A percentile compares a stretch with the other conserved stretches of the same genome.
Conservation (phyloP, 1,284 basidiomycete genomes). For the Amylostereum chailletii region DNA sequence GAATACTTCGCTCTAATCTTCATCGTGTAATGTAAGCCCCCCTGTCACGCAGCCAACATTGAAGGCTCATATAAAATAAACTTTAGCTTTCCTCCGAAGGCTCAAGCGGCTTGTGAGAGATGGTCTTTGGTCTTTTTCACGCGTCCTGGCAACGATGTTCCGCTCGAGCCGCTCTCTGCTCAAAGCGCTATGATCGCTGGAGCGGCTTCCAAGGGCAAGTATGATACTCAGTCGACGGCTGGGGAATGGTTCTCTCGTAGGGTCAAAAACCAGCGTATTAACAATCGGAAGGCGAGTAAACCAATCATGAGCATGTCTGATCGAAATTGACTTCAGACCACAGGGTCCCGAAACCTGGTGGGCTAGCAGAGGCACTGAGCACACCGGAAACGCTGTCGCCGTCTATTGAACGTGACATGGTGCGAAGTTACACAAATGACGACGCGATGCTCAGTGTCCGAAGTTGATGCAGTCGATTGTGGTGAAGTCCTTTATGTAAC, state of each 20-base stretch:
- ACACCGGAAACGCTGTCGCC: background rate
- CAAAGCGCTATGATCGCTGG: background rate
- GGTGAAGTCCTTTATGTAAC: background rate
- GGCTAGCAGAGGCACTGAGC: background rate
- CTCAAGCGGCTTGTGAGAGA: background rate
- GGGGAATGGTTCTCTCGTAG: background rate
- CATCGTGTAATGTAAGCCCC: slow-evolving; percentile 23
- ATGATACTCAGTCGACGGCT: background rate
- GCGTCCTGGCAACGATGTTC: background rate
- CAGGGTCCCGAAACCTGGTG: slow-evolving; percentile 1
- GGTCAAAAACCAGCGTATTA: background rate
- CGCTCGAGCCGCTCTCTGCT: background rate
- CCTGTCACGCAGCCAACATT: background rate
- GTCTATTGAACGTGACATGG: background rate
- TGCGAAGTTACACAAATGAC: background rate
- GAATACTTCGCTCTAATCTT: slow-evolving; percentile 27
- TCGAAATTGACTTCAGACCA: background rate
- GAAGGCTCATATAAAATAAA: background rate
- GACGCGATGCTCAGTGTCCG: background rate
- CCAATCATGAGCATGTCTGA: background rate
- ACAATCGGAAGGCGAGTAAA: background rate
- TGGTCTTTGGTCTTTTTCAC: background rate
- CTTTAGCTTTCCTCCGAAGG: background rate
- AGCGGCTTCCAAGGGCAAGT: background rate
- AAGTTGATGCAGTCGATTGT: background rate